Evolutionary conservation across 2,329 filamentous ascomycete species (phyloP), one percentile per base, ranked within the genome.

Genomic region (Byssothecium circinans): DNA sequence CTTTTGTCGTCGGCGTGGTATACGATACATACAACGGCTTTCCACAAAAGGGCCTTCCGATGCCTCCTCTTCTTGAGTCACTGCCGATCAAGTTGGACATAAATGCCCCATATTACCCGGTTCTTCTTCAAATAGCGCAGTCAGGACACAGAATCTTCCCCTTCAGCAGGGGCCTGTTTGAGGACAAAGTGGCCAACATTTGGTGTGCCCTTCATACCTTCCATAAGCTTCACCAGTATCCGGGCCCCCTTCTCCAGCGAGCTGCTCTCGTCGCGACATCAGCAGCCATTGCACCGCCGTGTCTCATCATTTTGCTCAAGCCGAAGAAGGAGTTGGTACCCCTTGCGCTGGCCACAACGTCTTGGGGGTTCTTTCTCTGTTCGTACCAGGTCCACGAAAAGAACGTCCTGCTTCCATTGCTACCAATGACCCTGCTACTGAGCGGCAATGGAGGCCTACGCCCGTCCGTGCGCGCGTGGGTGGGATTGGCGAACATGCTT

Each of bases 321-420:
- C 94, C 94, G 0, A 82, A 83, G 39, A 91, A 87, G 60, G 82
- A 86, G 34, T 78, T 94, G 4, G 74, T 97, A 12, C 91, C 91
- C 1, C 80, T 89, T 29, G 89, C 89, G 0, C 83, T 97, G 48
- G 87, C 91, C 1, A 81, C 88, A 1, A 91, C 89, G 0, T 88
- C 91, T 2, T 99, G 94, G 94, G 92, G 88, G 0, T 99, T 99
- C 77, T 99, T 97, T 70, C 78, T 99, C 14, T 97, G 95, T 75
- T 95, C 90, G 61, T 99, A 95, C 69, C 94, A 99, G 68, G 95
- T 99, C 0, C 94, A 99, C 64, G 94, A 99, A 75, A 99, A 99
- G 80, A 96, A 91, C 57, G 90, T 96, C 0, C 78, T 99, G 4
- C 81, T 99, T 2, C 95, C 94, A 1, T 77, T 99, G 38, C 82